Base-by-base conservation (phyloP, 305 asterid genomes). In the Ajuga reptans region DNA sequence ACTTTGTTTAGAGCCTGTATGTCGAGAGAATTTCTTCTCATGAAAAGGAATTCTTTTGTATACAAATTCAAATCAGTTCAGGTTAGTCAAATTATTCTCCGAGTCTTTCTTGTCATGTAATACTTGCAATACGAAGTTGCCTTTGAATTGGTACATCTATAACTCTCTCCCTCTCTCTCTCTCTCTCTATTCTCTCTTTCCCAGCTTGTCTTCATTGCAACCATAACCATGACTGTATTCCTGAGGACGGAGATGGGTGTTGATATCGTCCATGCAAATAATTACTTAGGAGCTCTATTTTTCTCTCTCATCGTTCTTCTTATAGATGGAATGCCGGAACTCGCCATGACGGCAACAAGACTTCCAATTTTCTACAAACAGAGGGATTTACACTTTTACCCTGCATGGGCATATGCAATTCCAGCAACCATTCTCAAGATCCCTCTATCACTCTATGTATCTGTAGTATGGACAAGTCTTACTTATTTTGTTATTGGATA, bases 321-420 rank as follows among this genome's bases (percentile, higher is more conserved):
- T 15, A 62, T 86, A 45, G 92, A 88, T 75, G 96, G 90, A 51
- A 64, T 82, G 24, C 87, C 94, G 0, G 94, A 90, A 81, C 75
- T 86, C 49, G 63, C 87, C 34, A 78, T 90, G 90, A 88, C 94
- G 8, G 82, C 81, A 65, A 70, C 82, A 42, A 85, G 87, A 64
- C 96, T 90, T 18, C 68, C 87, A 10, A 87, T 82, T 80, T 88
- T 90, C 77, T 88, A 85, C 74, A 88, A 85, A 73, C 94, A 90
- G 75, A 81, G 85, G 49, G 90, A 88, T 36, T 71, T 88, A 59
- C 69, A 79, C 76, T 88, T 88, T 55, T 90, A 85, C 76, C 96
- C 97, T n/a, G 96, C 97, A 10, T 88, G 97, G 96, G 94, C 97
- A 14, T 86, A 81, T 64, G 84, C 89, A 24, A 73, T 90, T 64